Evolutionary conservation across 2,329 filamentous ascomycete species (phyloP).

Genomic region (Huntiella moniliformis): DNA sequence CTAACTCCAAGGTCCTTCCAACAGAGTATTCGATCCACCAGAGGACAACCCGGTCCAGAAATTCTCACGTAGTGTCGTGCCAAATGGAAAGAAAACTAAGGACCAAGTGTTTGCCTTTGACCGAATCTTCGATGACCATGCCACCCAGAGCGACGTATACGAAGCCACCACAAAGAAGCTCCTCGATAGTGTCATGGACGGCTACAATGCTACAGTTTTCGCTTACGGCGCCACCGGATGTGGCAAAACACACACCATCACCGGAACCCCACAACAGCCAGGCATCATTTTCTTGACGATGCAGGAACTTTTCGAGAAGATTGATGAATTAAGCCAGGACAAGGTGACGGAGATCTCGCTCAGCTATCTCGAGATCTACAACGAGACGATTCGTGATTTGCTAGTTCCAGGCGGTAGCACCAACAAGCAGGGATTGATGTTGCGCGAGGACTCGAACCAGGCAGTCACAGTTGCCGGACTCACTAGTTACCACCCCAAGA

Average conservation of each 20-base stretch:
- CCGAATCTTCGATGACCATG: slow-evolving; percentile 89
- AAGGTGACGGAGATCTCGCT: slow-evolving; percentile 81
- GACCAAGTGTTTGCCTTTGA: slow-evolving; percentile 97
- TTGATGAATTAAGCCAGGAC: slow-evolving; percentile 66
- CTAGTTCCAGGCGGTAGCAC: slow-evolving; percentile 47
- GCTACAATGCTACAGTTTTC: slow-evolving; percentile 97
- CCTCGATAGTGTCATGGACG: slow-evolving; percentile 88
- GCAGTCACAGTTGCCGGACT: slow-evolving; percentile 79
- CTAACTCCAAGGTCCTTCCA: neutral
- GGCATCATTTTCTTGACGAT: slow-evolving; percentile 98
- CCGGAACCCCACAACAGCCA: slow-evolving; percentile 74
- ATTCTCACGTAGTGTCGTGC: slow-evolving; percentile 65
- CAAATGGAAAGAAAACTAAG: slow-evolving; percentile 78
- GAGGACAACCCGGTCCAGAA: slow-evolving; percentile 85
- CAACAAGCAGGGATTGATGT: slow-evolving; percentile 68
- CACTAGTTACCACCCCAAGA: slow-evolving; percentile 75
- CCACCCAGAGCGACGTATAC: slow-evolving; percentile 81
- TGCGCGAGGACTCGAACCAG: slow-evolving; percentile 87
- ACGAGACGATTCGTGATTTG: slow-evolving; percentile 92
- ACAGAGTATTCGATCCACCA: slow-evolving; percentile 86
- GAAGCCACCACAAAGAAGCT: slow-evolving; percentile 76
- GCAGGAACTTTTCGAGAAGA: slow-evolving; percentile 96
- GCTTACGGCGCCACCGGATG: slow-evolving; percentile 96
- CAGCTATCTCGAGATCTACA: slow-evolving; percentile 96
- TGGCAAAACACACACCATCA: slow-evolving; percentile 96